Percentiles rank a stretch among this genome's conserved stretches.
These are phyloP conservation scores for Metschnikowia gruessii DNA, from an alignment of 805 yeast species.

Conservation along the genomic window DNA sequence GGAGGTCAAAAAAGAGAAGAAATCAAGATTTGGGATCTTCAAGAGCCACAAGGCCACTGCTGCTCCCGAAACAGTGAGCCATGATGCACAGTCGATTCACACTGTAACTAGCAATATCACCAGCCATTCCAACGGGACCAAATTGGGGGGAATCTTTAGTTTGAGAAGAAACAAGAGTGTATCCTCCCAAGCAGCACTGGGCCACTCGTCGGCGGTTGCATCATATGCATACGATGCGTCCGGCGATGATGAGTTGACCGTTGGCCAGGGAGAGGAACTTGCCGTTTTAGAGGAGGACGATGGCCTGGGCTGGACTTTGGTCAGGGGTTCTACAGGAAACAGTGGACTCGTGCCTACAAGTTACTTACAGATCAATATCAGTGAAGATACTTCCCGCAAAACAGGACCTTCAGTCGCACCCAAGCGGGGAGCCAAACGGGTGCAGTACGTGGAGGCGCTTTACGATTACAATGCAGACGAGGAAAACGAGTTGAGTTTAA, in stretches of 20 bases:
- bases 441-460: constrained; percentile 61
- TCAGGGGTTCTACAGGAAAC: constrained; percentile 40
- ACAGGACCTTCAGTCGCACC: constrained; percentile 83
- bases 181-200: constrained; percentile 19
- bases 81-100: constrained; percentile 33
- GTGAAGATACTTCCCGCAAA: constrained; percentile 29
- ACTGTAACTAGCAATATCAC: constrained; percentile 35
- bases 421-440: constrained; percentile 63
- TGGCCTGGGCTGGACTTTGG: constrained; percentile 90
- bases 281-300: constrained; percentile 65
- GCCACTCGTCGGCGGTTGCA: constrained; percentile 44
- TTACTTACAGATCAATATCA: constrained; percentile 49
- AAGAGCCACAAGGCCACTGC: constrained; percentile 21
- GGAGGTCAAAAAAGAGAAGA: constrained; percentile 50
- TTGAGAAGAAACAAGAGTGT: constrained; percentile 34
- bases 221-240: constrained; percentile 62
- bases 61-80: constrained; percentile 6
- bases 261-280: constrained; percentile 60
- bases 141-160: constrained; percentile 33
- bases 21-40: constrained; percentile 58
- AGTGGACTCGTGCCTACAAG: constrained; percentile 85
- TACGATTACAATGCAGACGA: constrained; percentile 78
- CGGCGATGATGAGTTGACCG: constrained; percentile 72
- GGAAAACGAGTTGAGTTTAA: constrained; percentile 71
- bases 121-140: constrained; percentile 22